These are phyloP conservation scores for Aspergillus jensenii DNA, from an alignment of 2,329 filamentous ascomycete genomes.

Conservation along the genomic window DNA sequence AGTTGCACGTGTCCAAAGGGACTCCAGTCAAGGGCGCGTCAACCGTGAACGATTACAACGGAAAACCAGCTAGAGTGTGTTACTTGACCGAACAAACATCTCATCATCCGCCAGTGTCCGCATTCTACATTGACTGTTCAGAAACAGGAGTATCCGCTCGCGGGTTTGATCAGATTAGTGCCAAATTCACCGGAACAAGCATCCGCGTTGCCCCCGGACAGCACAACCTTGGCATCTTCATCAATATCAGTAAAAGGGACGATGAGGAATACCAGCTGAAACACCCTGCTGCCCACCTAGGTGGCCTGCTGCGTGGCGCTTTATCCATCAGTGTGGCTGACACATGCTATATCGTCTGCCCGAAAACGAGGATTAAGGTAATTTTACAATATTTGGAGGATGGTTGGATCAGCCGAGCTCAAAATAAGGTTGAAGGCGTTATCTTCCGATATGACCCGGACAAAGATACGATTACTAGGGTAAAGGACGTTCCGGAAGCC, in stretches of 20 bases:
- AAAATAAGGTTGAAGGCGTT: slow-evolving; percentile 88
- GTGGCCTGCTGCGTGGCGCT: slow-evolving; percentile 82
- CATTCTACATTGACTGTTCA: slow-evolving; percentile 90
- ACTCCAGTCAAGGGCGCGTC: slow-evolving; percentile 36
- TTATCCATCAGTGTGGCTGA: slow-evolving; percentile 89
- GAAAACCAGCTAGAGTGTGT: slow-evolving; percentile 70
- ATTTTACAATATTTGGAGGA: slow-evolving; percentile 94
- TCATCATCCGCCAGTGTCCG: slow-evolving; percentile 95
- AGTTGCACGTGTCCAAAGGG: slow-evolving; percentile 48
- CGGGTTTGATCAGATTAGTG: slow-evolving; percentile 93
- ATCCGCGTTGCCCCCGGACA: slow-evolving; percentile 88
- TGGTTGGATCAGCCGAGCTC: slow-evolving; percentile 86
- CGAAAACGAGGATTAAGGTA: slow-evolving; percentile 85
- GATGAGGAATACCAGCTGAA: slow-evolving; percentile 94
- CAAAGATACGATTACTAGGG: slow-evolving; percentile 74
- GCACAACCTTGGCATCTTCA: slow-evolving; percentile 94
- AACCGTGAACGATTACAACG: slow-evolving; percentile 32
- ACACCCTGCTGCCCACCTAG: slow-evolving; percentile 89
- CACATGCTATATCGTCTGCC: slow-evolving; percentile 81
- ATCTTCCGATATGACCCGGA: slow-evolving; percentile 87
- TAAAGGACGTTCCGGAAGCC: slow-evolving; percentile 83
- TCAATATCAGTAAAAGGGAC: slow-evolving; percentile 74
- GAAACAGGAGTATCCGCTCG: slow-evolving; percentile 83
- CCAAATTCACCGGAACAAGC: slow-evolving; percentile 95
- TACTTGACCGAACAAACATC: slow-evolving; percentile 98